A percentile compares a stretch with the other conserved stretches of the same genome.
These are phyloP conservation scores for Solanum piurae DNA, from an alignment of 257 asterid species.

Conservation along the genomic window DNA sequence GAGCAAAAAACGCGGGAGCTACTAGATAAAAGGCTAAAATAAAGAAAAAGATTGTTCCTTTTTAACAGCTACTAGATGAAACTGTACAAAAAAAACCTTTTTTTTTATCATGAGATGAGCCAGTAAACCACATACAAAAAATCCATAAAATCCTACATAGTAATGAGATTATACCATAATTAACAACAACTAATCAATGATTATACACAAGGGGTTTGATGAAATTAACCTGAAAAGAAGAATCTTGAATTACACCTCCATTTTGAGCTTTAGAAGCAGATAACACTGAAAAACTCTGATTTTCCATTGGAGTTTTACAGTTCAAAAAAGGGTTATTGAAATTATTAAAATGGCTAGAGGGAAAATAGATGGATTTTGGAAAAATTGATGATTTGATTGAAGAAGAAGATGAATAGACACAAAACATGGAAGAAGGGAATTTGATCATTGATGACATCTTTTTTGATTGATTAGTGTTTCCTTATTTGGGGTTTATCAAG, in stretches of 20 bases:
- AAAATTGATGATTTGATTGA: conserved; percentile 8
- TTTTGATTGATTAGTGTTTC: background rate
- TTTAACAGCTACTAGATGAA: background rate
- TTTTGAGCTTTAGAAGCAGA: conserved; percentile 27
- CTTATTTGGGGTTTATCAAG: background rate
- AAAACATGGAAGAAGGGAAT: background rate
- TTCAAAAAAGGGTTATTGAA: conserved; percentile 9
- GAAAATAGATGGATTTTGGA: background rate
- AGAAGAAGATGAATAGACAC: background rate
- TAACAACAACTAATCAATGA: background rate
- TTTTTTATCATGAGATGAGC: background rate
- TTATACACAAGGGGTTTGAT: background rate
- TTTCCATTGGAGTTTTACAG: background rate
- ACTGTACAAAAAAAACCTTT: background rate
- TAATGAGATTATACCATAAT: background rate
- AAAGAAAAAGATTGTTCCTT: background rate
- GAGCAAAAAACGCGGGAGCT: background rate
- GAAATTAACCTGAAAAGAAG: conserved; percentile 30
- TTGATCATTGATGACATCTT: background rate
- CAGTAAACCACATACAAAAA: background rate
- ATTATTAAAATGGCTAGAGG: conserved; percentile 10
- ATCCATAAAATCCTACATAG: background rate
- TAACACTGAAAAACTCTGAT: conserved; percentile 21
- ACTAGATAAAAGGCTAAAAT: background rate
- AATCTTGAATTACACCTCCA: conserved; percentile 17